Percentiles rank a stretch among this genome's conserved stretches.
Evolutionary conservation across 768 basidiomycete species (phyloP).

Genomic region (Daedaleopsis nitida): DNA sequence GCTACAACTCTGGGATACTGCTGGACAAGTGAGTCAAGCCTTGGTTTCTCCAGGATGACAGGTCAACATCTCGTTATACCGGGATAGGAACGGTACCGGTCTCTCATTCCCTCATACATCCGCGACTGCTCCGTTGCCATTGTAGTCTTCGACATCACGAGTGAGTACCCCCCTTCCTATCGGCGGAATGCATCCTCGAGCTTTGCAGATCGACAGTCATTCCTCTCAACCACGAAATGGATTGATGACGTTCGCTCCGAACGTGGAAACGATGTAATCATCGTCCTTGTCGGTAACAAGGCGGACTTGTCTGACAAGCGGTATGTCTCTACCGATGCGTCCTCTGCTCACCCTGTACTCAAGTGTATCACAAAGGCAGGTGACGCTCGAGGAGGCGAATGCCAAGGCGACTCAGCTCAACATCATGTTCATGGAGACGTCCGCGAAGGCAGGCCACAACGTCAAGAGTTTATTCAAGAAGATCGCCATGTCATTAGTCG

Average conservation of each 20-base stretch:
- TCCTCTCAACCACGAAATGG: slow-evolving; percentile 98
- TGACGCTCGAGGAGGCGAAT: slow-evolving; percentile 97
- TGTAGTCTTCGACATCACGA: slow-evolving; percentile 98
- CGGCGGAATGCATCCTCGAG: background rate
- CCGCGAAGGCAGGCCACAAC: slow-evolving; percentile 98
- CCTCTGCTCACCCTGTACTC: background rate
- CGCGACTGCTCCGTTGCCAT: slow-evolving; percentile 98
- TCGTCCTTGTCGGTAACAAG: slow-evolving; percentile 98
- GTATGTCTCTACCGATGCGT: slow-evolving; percentile 45
- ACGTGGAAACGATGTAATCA: slow-evolving; percentile 96
- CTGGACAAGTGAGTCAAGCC: slow-evolving; percentile 70
- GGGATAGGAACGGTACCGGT: slow-evolving; percentile 90
- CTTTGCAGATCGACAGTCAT: slow-evolving; percentile 86
- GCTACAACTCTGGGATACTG: slow-evolving; percentile 98
- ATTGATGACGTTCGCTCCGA: slow-evolving; percentile 99
- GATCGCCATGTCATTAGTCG: slow-evolving; percentile 97
- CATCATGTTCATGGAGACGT: slow-evolving; percentile 99
- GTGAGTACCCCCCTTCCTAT: slow-evolving; percentile 51
- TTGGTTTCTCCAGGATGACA: background rate
- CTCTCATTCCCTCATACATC: slow-evolving; percentile 97
- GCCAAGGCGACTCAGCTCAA: slow-evolving; percentile 86
- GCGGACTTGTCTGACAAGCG: slow-evolving; percentile 98
- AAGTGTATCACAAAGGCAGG: slow-evolving; percentile 66
- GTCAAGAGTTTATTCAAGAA: slow-evolving; percentile 99
- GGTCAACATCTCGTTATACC: slow-evolving; percentile 2